These are phyloP conservation scores for Aspergillus biplanus DNA, from an alignment of 495 filamentous ascomycete genomes.

Conservation along the genomic window DNA sequence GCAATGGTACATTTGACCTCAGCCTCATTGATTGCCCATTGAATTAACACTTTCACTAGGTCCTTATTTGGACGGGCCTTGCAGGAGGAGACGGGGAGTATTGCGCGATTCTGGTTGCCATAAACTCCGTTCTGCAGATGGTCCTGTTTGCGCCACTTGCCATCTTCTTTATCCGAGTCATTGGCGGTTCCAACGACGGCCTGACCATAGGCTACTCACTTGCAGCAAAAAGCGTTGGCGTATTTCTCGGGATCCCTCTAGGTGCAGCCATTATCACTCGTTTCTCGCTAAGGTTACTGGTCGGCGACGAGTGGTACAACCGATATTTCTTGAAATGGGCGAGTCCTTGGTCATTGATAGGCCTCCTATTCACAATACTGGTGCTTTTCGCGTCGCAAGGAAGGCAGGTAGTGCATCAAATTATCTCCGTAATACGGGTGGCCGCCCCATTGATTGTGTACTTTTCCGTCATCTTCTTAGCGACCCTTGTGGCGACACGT, in stretches of 20 bases:
- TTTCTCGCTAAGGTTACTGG: conserved; percentile 58
- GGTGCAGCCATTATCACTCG: conserved; percentile 79
- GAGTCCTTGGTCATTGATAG: conserved; percentile 78
- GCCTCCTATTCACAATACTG: conserved; percentile 82
- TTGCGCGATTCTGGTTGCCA: conserved; percentile 86
- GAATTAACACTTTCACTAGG: conserved; percentile 40
- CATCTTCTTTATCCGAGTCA: conserved; percentile 75
- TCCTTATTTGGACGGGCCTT: conserved; percentile 77
- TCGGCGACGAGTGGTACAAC: conserved; percentile 65
- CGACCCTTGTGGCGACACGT: conserved; percentile 62
- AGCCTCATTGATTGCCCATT: neutral
- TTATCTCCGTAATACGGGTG: conserved; percentile 79
- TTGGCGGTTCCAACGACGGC: conserved; percentile 47
- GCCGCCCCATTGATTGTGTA: conserved; percentile 81
- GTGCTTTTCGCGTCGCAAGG: conserved; percentile 87
- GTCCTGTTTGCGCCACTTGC: conserved; percentile 82
- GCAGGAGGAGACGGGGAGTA: conserved; percentile 82
- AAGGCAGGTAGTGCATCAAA: conserved; percentile 76
- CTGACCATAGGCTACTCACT: conserved; percentile 65
- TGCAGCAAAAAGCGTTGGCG: conserved; percentile 79
- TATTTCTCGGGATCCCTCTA: conserved; percentile 85
- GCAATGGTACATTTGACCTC: conserved; percentile 66
- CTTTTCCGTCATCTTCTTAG: conserved; percentile 72
- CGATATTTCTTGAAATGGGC: conserved; percentile 67
- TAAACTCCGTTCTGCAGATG: conserved; percentile 88